Evolutionary conservation across 768 basidiomycete genomes (phyloP).

Genomic region (Crucibulum laeve): DNA sequence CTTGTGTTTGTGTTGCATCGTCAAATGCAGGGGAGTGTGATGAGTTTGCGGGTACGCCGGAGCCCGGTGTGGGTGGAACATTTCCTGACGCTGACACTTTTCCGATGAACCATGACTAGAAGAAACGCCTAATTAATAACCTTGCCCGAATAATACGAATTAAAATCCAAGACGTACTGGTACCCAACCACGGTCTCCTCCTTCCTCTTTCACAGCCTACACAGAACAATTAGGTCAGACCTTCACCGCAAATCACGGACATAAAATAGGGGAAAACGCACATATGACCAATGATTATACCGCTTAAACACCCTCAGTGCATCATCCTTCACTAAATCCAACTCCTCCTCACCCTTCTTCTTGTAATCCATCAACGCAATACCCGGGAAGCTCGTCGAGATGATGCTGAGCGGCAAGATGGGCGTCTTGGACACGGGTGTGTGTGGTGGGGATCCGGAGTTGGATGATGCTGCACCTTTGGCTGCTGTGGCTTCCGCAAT

Average conservation of each 20-base stretch:
- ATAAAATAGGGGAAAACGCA: slow-evolving; percentile 30
- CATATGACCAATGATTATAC: slow-evolving; percentile 98
- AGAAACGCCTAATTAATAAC: slow-evolving; percentile 8
- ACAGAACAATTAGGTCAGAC: slow-evolving; percentile 8
- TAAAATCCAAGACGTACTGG: slow-evolving; percentile 48
- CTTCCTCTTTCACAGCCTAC: slow-evolving; percentile 89
- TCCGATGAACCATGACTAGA: slow-evolving; percentile 90
- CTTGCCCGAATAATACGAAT: slow-evolving; percentile 1
- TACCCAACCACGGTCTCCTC: slow-evolving; percentile 95
- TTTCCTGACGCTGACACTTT: slow-evolving; percentile 62
- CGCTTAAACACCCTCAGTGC: slow-evolving; percentile 90
- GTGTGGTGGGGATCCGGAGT: slow-evolving; percentile 30
- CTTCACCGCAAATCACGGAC: slow-evolving; percentile 4
- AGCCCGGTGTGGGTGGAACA: slow-evolving; percentile 40
- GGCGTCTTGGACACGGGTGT: slow-evolving; percentile 60
- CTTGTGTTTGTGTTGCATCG: slow-evolving; percentile 42
- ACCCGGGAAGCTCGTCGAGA: slow-evolving; percentile 97
- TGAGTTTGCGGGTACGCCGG: slow-evolving; percentile 26
- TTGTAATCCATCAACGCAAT: slow-evolving; percentile 95
- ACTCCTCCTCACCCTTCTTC: slow-evolving; percentile 90
- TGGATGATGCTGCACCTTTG: slow-evolving; percentile 33
- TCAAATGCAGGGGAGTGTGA: slow-evolving; percentile 25
- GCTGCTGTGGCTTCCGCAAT: slow-evolving; percentile 77
- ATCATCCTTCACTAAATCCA: slow-evolving; percentile 87
- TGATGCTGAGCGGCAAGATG: slow-evolving; percentile 85